A percentile compares a stretch with the other conserved stretches of the same genome.
phyloP scores from a whole-genome alignment of 164 flowering plant genomes.

The Aristolochia californica region DNA sequence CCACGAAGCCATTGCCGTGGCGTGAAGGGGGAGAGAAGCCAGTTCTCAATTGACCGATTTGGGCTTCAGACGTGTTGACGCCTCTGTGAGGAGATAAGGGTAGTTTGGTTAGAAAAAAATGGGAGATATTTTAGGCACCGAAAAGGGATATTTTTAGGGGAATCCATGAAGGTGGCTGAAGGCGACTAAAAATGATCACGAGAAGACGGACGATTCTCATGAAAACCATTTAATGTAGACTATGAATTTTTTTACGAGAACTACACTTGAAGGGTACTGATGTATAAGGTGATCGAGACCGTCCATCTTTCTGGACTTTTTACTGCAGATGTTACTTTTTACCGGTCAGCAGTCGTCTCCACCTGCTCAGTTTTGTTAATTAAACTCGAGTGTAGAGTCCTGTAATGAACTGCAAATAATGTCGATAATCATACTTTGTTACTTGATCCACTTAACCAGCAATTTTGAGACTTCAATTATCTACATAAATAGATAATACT shows the following conservation, averaged over 20 bases:
- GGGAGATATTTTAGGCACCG: not conserved
- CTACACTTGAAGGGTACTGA: not conserved
- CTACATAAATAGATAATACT: too few species aligned
- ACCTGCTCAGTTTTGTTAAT: too few species aligned
- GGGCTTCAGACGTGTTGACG: not conserved
- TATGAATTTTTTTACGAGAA: not conserved
- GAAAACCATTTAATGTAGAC: constrained; percentile 1
- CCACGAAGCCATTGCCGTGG: constrained; percentile 10
- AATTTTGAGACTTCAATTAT: too few species aligned
- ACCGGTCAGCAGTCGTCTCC: too few species aligned
- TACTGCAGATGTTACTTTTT: not conserved
- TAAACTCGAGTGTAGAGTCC: too few species aligned
- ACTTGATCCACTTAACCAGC: too few species aligned
- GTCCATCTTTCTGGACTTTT: not conserved
- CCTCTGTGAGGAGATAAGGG: not conserved
- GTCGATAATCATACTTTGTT: too few species aligned
- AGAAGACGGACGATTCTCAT: not conserved
- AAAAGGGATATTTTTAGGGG: not conserved
- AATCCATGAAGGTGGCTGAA: too few species aligned
- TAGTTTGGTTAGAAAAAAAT: not conserved
- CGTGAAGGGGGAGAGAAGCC: not conserved
- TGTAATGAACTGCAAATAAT: too few species aligned
- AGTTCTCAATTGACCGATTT: not conserved
- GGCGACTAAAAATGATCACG: not conserved
- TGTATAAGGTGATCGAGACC: not conserved